Base-by-base conservation (phyloP, 2,329 filamentous ascomycete genomes). In the Neofusicoccum sp. region DNA sequence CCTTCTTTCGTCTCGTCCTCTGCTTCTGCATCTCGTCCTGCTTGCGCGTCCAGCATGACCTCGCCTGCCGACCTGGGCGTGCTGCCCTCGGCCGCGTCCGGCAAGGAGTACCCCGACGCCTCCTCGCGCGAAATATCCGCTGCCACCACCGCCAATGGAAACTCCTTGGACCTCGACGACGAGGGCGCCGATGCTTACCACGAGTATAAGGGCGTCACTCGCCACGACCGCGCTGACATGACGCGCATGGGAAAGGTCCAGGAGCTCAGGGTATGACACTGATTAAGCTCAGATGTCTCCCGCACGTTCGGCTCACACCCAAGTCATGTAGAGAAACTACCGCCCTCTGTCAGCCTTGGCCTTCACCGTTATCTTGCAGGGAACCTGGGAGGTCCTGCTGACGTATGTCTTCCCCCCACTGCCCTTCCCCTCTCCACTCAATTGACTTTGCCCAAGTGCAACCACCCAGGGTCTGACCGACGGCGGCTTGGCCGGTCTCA, bases 351-450 rank as follows among this genome's bases (percentile, higher is more conserved):
- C 79, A 4, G 82, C 82, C 41, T 72, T 84, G 7, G 80, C 80
- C 8, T 83, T 84, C 62, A 78, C 78, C 28, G 80, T 79, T 63
- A 79, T 81, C 31, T 73, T 82, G 28, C 78, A 82, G 64, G 78
- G 79, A 57, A 83, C 82, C 0, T 85, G 83, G 83, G 83, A 85
- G 67, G 75, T 77, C 31, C 71, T 77, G 2, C 67, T 82, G 7
- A 72, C 75, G 65, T 76, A 43, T 16, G 61, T 62, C n/a, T 26
- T 3, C 8, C 16, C 14, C 1, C 9, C 16, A 16, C 14, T 24
- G 26, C 20, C 20, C 16, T n/a, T 33, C 30, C 5, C 9, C 16
- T 16, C 3, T 34, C 20, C 12, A 16, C 20, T 4, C 28, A n/a
- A 43, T 24, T 51, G 34, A 49, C 44, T 31, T 51, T 20, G 4